Evolutionary conservation across 2,329 filamentous ascomycete genomes (phyloP), one percentile per base, ranked within the genome.

Genomic region (Fusarium staphyleae): DNA sequence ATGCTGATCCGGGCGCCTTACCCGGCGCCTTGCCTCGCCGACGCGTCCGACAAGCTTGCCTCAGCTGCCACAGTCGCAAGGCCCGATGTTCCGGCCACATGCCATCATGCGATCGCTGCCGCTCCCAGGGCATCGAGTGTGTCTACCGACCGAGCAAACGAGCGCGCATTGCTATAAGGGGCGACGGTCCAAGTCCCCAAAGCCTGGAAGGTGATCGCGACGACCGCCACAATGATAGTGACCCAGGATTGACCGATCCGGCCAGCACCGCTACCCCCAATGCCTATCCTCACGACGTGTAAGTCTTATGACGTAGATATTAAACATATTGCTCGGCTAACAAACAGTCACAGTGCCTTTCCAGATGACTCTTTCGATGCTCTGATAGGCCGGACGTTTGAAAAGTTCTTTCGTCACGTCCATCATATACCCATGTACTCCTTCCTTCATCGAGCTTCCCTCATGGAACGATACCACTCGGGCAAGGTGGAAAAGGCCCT

Each of bases 361-460:
- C 69, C 66, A 13, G 74, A 81, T 63, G 77, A 78, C 55, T 72
- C 73, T 39, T 71, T 80, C 58, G 80, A 83, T 61, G 71, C 76
- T 16, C 66, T 84, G 19, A 80, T 82, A 33, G 73, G 77, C 42
- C 77, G 77, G 32, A 81, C 81, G 5, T 82, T 85, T 58, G 81
- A 81, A 62, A 78, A 79, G 60, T 85, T 83, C 70, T 85, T 85
- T 67, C 78, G 79, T 34, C 79, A 84, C 63, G 76, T 85, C 33
- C 81, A 85, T 68, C 82, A 85, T 56, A 81, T 85, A 44, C 81
- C 82, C 36, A 81, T 82, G 61, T 82, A 81, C 70, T 82, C 81
- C 10, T 85, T 85, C 50, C 69, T 85, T 13, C 82, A 85, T 62
- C 80, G 81, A 19, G 81, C 82, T 11, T 85, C 82, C 2, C 77